These are phyloP conservation scores for Trichoderma afroharzianum DNA, from an alignment of 2,329 filamentous ascomycete species.

Conservation along the genomic window DNA sequence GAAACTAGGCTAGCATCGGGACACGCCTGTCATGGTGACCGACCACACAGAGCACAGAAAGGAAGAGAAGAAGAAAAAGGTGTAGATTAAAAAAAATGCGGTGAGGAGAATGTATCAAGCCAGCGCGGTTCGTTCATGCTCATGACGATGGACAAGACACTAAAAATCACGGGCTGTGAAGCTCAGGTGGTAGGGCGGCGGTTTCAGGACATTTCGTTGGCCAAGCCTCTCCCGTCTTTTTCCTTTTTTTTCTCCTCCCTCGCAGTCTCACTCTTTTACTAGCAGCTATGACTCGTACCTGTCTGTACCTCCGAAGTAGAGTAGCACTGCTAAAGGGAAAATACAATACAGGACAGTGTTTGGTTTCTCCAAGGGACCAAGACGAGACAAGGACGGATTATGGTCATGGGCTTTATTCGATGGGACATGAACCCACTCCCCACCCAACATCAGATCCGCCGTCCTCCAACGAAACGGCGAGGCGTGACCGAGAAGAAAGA, in stretches of 20 bases:
- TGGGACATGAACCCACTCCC: background rate
- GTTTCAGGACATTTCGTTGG: conserved; percentile 6
- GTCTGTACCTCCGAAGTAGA: background rate
- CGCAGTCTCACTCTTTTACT: background rate
- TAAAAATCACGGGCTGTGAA: background rate
- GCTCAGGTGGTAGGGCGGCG: background rate
- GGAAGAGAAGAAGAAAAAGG: background rate
- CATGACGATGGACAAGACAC: conserved; percentile 10
- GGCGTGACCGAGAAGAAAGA: background rate
- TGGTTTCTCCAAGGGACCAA: background rate
- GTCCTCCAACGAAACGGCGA: background rate
- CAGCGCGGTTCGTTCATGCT: conserved; percentile 4
- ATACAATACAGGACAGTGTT: background rate
- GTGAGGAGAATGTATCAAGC: conserved; percentile 16
- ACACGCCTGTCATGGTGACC: conserved; percentile 1
- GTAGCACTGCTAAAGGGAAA: background rate
- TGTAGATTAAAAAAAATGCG: conserved; percentile 17
- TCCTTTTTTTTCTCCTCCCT: background rate
- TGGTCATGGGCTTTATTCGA: background rate
- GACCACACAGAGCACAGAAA: background rate
- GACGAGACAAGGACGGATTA: background rate
- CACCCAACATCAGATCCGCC: background rate
- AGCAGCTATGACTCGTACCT: background rate
- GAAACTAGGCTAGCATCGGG: conserved; percentile 20
- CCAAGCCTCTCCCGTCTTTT: background rate